Evolutionary conservation across 208 protist genomes (phyloP).

Genomic region (Trypanosoma cruzi): DNA sequence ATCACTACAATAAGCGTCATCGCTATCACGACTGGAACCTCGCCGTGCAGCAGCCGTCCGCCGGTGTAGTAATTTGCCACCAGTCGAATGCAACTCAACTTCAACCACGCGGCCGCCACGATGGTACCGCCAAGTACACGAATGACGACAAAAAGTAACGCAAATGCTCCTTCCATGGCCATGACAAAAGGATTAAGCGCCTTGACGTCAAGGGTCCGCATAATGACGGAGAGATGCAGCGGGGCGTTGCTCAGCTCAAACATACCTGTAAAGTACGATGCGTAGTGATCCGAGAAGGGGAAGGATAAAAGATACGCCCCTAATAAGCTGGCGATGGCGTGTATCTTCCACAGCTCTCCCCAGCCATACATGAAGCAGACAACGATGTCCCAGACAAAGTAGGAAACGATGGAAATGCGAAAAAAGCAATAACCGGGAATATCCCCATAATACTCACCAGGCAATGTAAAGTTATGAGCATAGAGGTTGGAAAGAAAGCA

Average conservation of each 20-base stretch:
- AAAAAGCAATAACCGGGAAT: constrained; percentile 69
- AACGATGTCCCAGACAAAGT: constrained; percentile 86
- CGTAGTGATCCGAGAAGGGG: constrained; percentile 75
- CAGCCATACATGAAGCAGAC: constrained; percentile 79
- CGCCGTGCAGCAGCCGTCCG: constrained; percentile 56
- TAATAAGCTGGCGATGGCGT: constrained; percentile 68
- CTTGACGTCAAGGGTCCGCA: constrained; percentile 37
- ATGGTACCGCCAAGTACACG: constrained; percentile 69
- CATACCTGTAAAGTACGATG: constrained; percentile 83
- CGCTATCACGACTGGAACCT: constrained; percentile 51
- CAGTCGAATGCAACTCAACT: constrained; percentile 33
- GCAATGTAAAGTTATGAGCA: constrained; percentile 31
- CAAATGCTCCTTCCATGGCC: constrained; percentile 64
- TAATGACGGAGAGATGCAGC: constrained; percentile 58
- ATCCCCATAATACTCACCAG: constrained; percentile 46
- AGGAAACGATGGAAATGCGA: constrained; percentile 64
- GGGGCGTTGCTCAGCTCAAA: constrained; percentile 85
- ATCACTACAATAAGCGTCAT: constrained; percentile 48
- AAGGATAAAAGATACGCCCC: constrained; percentile 74
- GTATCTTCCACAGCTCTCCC: constrained; percentile 71
- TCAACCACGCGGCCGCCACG: constrained; percentile 52
- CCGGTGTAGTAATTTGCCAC: constrained; percentile 37
- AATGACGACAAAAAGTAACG: constrained; percentile 60
- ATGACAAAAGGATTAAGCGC: constrained; percentile 26
- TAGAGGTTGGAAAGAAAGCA: constrained; percentile 59